A percentile compares a stretch with the other conserved stretches of the same genome.
Conservation (phyloP, 495 filamentous ascomycete species). For the Immersiella caudata region DNA sequence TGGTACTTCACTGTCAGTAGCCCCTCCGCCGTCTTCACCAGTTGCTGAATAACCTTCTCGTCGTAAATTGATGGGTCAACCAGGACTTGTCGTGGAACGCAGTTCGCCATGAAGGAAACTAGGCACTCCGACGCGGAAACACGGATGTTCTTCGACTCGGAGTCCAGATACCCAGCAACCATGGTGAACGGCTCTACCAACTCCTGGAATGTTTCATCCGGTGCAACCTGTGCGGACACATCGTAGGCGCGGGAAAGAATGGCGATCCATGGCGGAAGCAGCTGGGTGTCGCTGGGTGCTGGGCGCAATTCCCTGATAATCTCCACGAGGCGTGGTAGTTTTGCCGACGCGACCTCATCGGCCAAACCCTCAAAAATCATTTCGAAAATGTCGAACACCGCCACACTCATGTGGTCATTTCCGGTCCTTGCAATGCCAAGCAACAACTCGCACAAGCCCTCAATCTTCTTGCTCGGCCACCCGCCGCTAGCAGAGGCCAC, state of each 20-base stretch:
- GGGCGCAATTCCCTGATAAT: conserved; percentile 86
- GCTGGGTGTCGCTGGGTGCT: conserved; percentile 84
- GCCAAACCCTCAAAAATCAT: conserved; percentile 90
- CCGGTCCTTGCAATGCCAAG: conserved; percentile 83
- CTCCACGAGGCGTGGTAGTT: conserved; percentile 85
- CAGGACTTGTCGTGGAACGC: conserved; percentile 76
- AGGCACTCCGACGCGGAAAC: conserved; percentile 92
- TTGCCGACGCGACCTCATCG: conserved; percentile 80
- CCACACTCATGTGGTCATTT: conserved; percentile 93
- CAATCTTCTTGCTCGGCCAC: conserved; percentile 97
- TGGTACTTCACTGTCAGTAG: conserved; percentile 90
- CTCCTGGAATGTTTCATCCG: conserved; percentile 86
- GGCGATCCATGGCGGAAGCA: conserved; percentile 94
- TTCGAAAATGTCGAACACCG: conserved; percentile 95
- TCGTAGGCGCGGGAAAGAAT: conserved; percentile 93
- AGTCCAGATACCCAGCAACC: conserved; percentile 77
- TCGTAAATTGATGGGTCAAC: conserved; percentile 86
- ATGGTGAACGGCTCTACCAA: conserved; percentile 78
- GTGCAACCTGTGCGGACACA: conserved; percentile 81
- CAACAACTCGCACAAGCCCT: conserved; percentile 83
- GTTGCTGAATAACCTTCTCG: conserved; percentile 77
- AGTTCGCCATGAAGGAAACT: conserved; percentile 87
- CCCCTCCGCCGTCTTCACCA: conserved; percentile 66
- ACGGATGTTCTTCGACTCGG: conserved; percentile 86
- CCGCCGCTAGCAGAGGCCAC: conserved; percentile 83